Conservation (phyloP, 139 green algal genomes). For the Chlorella vulgaris region DNA sequence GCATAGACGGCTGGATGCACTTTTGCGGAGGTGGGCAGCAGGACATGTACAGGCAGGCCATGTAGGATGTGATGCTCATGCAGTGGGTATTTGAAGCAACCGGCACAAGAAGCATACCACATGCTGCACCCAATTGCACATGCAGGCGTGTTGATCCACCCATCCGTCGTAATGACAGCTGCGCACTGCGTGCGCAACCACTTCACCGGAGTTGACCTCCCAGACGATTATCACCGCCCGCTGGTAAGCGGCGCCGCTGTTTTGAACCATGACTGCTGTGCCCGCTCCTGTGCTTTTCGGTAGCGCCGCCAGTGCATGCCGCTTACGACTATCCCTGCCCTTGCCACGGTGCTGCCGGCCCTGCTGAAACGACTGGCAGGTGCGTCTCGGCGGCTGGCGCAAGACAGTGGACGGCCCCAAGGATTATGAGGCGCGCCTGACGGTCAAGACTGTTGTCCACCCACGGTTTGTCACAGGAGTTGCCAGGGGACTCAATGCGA, state of each 20-base stretch:
- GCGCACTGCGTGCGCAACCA: not conserved
- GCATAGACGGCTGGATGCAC: not conserved
- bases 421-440: no score
- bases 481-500: not conserved
- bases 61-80: no score
- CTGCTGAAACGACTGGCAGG: no score
- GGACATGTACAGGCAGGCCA: no score
- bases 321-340: no score
- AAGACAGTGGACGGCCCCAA: no score
- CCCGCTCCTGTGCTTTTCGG: no score
- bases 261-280: not conserved
- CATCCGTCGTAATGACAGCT: not conserved
- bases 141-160: not conserved
- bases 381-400: no score
- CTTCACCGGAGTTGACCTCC: not conserved
- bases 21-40: not conserved
- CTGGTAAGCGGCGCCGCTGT: not conserved
- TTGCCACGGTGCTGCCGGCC: no score
- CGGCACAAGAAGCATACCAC: no score
- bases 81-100: no score
- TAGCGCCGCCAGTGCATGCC: no score
- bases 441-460: not conserved
- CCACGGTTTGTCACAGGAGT: not conserved
- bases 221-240: not conserved
- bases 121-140: not conserved